A percentile compares a stretch with the other conserved stretches of the same genome.
Conservation (phyloP, 345 rosid species). For the Moricandia arvensis region DNA sequence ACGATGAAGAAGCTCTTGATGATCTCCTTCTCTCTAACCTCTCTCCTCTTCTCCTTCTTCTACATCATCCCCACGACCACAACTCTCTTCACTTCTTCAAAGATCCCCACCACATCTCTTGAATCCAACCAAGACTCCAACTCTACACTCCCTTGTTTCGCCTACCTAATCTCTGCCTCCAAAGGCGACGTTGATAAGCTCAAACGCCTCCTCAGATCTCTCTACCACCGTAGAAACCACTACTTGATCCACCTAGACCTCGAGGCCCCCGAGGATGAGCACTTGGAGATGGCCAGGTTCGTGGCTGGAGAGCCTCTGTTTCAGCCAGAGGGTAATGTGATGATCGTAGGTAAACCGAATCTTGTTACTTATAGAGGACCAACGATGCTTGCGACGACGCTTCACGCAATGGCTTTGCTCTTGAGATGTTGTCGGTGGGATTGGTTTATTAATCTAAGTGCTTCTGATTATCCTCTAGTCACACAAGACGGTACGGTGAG, state of each 20-base stretch:
- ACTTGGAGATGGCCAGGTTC: conserved; percentile 52
- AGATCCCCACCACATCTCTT: conserved; percentile 39
- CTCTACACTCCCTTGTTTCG: conserved; percentile 61
- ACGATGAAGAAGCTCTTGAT: conserved; percentile 46
- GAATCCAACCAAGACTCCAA: conserved; percentile 36
- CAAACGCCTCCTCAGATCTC: conserved; percentile 53
- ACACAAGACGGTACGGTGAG: conserved; percentile 99
- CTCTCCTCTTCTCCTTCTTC: conserved; percentile 49
- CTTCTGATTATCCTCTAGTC: conserved; percentile 86
- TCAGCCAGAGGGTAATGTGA: conserved; percentile 63
- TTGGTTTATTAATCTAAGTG: conserved; percentile 97
- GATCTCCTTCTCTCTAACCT: conserved; percentile 52
- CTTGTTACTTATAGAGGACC: conserved; percentile 91
- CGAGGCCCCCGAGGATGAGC: conserved; percentile 60
- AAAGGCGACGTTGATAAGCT: conserved; percentile 66
- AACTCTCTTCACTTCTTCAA: conserved; percentile 42
- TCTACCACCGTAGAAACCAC: conserved; percentile 81
- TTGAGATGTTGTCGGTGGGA: conserved; percentile 81
- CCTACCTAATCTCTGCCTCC: conserved; percentile 83
- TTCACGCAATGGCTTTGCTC: conserved; percentile 78
- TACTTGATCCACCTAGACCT: conserved; percentile 75
- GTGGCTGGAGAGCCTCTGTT: conserved; percentile 58
- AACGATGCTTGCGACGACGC: conserved; percentile 85
- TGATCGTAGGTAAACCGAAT: conserved; percentile 73
- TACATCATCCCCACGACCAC: conserved; percentile 50